Conservation (phyloP, 306 rosid genomes). For the Acacia melanoxylon region DNA sequence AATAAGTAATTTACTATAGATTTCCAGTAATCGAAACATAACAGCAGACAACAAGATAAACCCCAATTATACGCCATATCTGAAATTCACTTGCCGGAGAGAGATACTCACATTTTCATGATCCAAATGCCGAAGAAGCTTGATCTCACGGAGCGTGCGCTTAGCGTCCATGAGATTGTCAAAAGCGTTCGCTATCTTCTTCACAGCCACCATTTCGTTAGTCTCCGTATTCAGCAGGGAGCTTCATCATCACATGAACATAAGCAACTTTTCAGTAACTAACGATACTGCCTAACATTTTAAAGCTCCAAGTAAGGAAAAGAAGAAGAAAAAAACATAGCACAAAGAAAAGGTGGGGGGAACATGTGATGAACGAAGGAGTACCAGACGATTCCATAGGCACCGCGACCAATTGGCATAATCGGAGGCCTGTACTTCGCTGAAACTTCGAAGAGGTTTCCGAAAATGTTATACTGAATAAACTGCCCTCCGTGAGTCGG, state of each 20-base stretch:
- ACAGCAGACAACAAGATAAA: not conserved
- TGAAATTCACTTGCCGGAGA: not conserved
- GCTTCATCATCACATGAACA: constrained; percentile 46
- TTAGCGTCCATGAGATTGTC: constrained; percentile 96
- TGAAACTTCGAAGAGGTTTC: constrained; percentile 86
- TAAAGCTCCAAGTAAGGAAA: not conserved
- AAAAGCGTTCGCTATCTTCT: constrained; percentile 94
- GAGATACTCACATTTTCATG: constrained; percentile 80
- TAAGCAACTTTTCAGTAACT: constrained; percentile 25
- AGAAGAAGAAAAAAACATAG: not conserved
- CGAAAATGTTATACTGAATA: constrained; percentile 81
- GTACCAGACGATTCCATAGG: constrained; percentile 96
- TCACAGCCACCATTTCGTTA: constrained; percentile 88
- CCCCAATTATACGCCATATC: not conserved
- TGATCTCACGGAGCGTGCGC: constrained; percentile 98
- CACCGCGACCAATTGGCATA: constrained; percentile 97
- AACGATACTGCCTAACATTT: not conserved
- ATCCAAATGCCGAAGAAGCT: constrained; percentile 94
- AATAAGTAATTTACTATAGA: not conserved
- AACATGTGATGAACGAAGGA: not conserved
- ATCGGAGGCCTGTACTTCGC: constrained; percentile 88
- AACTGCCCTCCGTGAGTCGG: constrained; percentile 78
- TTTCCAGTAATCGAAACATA: not conserved
- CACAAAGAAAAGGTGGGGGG: not conserved
- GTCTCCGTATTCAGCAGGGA: constrained; percentile 89